Percentiles rank a stretch among this genome's conserved stretches.
These are phyloP conservation scores for Tuctoria greenei DNA, from an alignment of 176 grass and related monocot genomes.

Conservation along the genomic window DNA sequence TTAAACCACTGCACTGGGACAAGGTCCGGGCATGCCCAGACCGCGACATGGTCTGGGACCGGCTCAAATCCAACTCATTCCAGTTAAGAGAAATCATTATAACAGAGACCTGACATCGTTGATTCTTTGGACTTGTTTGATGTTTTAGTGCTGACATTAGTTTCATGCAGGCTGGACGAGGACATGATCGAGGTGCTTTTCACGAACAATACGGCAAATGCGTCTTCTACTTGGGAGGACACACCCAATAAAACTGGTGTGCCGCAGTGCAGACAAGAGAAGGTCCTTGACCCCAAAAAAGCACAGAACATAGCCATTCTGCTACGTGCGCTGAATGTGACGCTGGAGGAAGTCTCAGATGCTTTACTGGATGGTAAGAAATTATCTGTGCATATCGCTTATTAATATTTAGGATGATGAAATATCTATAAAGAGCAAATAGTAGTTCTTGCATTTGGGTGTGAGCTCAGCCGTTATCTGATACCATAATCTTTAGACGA, in stretches of 20 bases:
- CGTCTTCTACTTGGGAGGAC: constrained; percentile 42
- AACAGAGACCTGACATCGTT: background rate
- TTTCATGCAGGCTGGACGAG: constrained; percentile 69
- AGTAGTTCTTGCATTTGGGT: background rate
- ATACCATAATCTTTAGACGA: background rate
- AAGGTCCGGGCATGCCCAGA: constrained; percentile 66
- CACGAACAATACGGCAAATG: constrained; percentile 51
- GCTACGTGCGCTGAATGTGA: constrained; percentile 89
- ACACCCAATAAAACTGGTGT: constrained; percentile 40
- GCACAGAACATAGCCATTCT: constrained; percentile 96
- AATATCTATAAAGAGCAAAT: background rate
- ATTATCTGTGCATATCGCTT: background rate
- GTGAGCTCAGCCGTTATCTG: background rate
- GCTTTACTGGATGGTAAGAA: constrained; percentile 70
- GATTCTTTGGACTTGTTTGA: background rate
- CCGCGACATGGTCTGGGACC: constrained; percentile 77
- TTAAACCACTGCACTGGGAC: constrained; percentile 97
- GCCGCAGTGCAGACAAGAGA: constrained; percentile 55
- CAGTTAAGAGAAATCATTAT: constrained; percentile 60
- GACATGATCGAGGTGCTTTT: constrained; percentile 94
- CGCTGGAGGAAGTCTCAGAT: constrained; percentile 69
- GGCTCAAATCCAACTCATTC: constrained; percentile 83
- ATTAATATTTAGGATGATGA: background rate
- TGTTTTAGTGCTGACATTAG: constrained; percentile 5
- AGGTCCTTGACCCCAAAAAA: constrained; percentile 89